These are phyloP conservation scores for Funneliformis mosseae DNA, from an alignment of 192 early-diverging fungal species.

Conservation along the genomic window DNA sequence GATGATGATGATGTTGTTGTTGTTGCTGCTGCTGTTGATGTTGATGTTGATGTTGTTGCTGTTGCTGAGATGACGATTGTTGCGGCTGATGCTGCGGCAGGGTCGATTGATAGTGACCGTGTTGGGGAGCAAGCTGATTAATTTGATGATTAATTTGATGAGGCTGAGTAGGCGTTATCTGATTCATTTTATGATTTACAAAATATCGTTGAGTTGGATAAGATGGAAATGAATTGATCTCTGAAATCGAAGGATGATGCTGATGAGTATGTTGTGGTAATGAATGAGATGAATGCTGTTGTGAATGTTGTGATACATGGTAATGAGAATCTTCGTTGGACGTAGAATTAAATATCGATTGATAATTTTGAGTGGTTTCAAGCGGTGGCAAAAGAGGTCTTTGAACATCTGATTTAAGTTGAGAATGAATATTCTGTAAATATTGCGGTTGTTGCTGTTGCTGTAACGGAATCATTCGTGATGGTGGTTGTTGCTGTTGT, in stretches of 20 bases:
- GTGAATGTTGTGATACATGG: not conserved
- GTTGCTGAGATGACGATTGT: not conserved
- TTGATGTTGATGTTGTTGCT: not conserved
- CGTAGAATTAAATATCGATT: not conserved
- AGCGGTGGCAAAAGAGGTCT: not conserved
- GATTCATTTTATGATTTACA: not conserved
- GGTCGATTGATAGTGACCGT: too few species aligned
- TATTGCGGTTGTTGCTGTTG: not conserved
- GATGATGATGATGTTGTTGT: not conserved
- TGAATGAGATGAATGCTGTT: not conserved
- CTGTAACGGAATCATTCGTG: not conserved
- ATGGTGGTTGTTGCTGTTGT: constrained; percentile 1
- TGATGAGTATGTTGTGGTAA: not conserved
- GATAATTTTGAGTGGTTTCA: not conserved
- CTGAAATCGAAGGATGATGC: not conserved
- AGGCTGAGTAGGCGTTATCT: not conserved
- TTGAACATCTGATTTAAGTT: not conserved
- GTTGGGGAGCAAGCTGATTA: not conserved
- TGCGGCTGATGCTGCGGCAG: not conserved
- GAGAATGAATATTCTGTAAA: not conserved
- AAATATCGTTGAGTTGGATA: not conserved
- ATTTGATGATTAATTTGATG: not conserved
- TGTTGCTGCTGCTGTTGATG: constrained; percentile 14
- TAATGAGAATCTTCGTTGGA: not conserved
- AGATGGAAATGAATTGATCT: not conserved